Base-by-base conservation (phyloP, 179 eudicot genomes). In the Amaranthus tricolor region DNA sequence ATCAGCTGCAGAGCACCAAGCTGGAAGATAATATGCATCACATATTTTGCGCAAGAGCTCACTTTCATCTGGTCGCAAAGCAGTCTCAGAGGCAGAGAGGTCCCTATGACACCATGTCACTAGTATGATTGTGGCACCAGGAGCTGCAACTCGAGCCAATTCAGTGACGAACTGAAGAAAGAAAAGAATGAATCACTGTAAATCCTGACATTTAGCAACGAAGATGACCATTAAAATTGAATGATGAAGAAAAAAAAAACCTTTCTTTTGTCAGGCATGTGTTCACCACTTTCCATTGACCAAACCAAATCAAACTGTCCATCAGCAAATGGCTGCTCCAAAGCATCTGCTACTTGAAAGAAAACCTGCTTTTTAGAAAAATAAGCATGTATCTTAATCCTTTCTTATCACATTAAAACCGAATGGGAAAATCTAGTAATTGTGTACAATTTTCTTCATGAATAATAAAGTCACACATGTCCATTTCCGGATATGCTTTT, bases 231-330 rank as follows among this genome's bases (percentile, higher is more conserved):
- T 12, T 31, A 60, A 17, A 40, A 14, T 40, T 65, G 61, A 14
- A 40, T 40, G 20, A 47, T 2, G 21, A 12, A 69, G 40, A 59
- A 54, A 31, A 11, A 12, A 20, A 19, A 52, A 61, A 95, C 99
- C 97, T 93, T 93, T 64, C 70, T 40, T 80, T 95, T 95, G 81
- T 95, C 90, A 45, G 99, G 99, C 99, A 95, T 95, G 85, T 95
- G 99, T 81, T 95, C 99, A 44, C 98, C 99, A 72, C 99, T 95
- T 86, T 95, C 99, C 99, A 95, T 95, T 57, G 99, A 95, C 98
- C 99, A 95, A 65, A 91, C 93, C 78, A 95, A 76, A 83, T 95
- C 92, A 79, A 95, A 95, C 73, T 95, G 83, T 13, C 90, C 96
- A 82, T 93, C 96, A 47, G 90, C 80, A 86, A 95, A 95, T 24